A percentile compares a stretch with the other conserved stretches of the same genome.
These are phyloP conservation scores for Babesia ovis DNA, from an alignment of 169 alveolate species.

Conservation along the genomic window DNA sequence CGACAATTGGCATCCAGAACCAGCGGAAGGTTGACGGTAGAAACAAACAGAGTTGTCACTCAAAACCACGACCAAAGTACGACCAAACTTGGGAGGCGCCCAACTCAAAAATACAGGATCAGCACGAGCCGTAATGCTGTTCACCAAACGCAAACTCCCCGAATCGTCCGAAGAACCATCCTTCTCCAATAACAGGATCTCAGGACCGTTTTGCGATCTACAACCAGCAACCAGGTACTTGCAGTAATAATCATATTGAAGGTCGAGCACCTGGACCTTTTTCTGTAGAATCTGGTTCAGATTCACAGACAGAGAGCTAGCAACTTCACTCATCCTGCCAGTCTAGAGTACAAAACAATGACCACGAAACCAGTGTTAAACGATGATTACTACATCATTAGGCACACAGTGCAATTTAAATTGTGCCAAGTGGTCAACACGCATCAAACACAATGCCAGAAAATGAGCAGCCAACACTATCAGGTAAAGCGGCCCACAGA, in stretches of 20 bases:
- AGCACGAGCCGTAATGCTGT: constrained; percentile 14
- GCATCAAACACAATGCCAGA: background rate
- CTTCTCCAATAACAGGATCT: constrained; percentile 50
- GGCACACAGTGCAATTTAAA: background rate
- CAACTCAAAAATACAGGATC: constrained; percentile 55
- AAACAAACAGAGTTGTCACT: constrained; percentile 49
- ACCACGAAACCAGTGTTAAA: background rate
- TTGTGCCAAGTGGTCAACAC: background rate
- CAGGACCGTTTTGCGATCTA: constrained; percentile 55
- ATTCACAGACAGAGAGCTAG: constrained; percentile 51
- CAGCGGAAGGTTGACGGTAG: constrained; percentile 20
- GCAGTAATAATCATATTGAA: constrained; percentile 58
- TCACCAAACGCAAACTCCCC: constrained; percentile 14
- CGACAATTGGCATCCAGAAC: constrained; percentile 16
- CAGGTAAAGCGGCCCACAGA: constrained; percentile 2
- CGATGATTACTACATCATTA: background rate
- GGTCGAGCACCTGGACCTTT: constrained; percentile 41
- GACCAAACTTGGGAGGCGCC: constrained; percentile 65
- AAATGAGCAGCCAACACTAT: background rate
- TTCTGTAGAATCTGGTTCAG: constrained; percentile 55
- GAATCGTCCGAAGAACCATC: constrained; percentile 14
- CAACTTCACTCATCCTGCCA: constrained; percentile 31
- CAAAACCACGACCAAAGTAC: constrained; percentile 15
- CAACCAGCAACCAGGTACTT: constrained; percentile 61
- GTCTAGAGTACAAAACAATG: background rate